These are phyloP conservation scores for Helicocarpus griseus DNA, from an alignment of 2,329 filamentous ascomycete genomes.

Conservation along the genomic window DNA sequence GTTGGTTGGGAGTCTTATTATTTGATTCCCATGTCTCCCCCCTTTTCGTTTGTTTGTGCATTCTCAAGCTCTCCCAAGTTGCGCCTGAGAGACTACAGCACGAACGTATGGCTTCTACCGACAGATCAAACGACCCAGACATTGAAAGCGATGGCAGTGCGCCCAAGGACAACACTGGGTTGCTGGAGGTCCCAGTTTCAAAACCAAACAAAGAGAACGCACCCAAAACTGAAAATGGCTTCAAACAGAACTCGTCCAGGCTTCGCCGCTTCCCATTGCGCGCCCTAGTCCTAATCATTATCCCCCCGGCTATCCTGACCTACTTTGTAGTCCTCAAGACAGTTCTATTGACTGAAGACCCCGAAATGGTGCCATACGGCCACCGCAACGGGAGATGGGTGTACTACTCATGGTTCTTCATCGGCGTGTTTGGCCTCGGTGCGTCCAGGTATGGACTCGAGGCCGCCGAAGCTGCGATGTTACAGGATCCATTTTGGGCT, in stretches of 20 bases:
- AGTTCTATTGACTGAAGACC: neutral
- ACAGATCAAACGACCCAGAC: too few relatives aligned
- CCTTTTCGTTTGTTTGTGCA: too few relatives aligned
- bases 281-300: neutral
- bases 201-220: too few relatives aligned
- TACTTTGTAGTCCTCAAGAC: neutral
- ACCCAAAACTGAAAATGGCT: too few relatives aligned
- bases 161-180: too few relatives aligned
- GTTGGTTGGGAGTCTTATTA: too few relatives aligned
- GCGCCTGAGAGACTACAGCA: too few relatives aligned
- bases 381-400: conserved; percentile 2
- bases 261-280: neutral
- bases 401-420: conserved; percentile 8
- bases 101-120: too few relatives aligned
- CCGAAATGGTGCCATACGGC: neutral
- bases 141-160: too few relatives aligned
- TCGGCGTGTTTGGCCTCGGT: conserved; percentile 7
- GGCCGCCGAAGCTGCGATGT: conserved; percentile 6
- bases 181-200: too few relatives aligned
- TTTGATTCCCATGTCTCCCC: too few relatives aligned
- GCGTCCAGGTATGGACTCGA: conserved; percentile 4
- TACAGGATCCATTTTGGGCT: conserved; percentile 3
- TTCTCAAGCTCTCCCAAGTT: too few relatives aligned
- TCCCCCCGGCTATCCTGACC: neutral
- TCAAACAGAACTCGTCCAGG: neutral